Evolutionary conservation across 257 asterid species (phyloP), one percentile per base, ranked within the genome.

Genomic region (Primulina tabacum): DNA sequence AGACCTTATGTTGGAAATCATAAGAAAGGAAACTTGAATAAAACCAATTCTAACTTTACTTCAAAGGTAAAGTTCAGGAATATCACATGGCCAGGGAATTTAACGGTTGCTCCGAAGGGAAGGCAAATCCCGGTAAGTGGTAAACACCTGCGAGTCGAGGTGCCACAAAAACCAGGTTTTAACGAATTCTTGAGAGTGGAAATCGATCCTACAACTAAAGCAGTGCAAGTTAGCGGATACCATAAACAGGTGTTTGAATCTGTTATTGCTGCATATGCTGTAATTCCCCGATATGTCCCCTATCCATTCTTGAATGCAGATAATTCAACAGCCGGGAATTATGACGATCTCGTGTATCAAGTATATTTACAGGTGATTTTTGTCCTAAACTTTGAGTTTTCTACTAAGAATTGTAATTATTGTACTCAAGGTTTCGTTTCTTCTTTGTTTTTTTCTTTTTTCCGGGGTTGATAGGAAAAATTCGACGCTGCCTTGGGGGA

Each of bases 81-180:
- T 5, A 79, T 86, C 62, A 65, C 61, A 64, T 86, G 92, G 89
- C 89, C 89, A 6, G 92, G 89, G 66, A 73, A 77, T 58, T 67
- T 79, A 1, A 60, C 35, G 6, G 20, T n/a, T 16, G 58, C 34
- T 9, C 92, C 92, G 5, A 82, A 75, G 68, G 92, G 88, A 2
- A 82, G 89, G 86, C 82, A 74, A 43, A 29, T 73, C 70, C 84
- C 91, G 1, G 60, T 77, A 47, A 40, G 65, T 3, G 78, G 70
- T 29, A 37, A 29, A 7, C 40, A 34, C 64, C 78, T 79, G 12
- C 65, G 75, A 75, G 74, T 84, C 7, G 85, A 73, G 16, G 87
- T 82, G 34, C 82, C 89, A 12, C 34, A 17, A 55, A 84, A 80
- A 55, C 69, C 71, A 8, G 85, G 85, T 5, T 62, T 78, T 62